Conservation (phyloP, 148 eudicot genomes). For the Rhododendron molle region DNA sequence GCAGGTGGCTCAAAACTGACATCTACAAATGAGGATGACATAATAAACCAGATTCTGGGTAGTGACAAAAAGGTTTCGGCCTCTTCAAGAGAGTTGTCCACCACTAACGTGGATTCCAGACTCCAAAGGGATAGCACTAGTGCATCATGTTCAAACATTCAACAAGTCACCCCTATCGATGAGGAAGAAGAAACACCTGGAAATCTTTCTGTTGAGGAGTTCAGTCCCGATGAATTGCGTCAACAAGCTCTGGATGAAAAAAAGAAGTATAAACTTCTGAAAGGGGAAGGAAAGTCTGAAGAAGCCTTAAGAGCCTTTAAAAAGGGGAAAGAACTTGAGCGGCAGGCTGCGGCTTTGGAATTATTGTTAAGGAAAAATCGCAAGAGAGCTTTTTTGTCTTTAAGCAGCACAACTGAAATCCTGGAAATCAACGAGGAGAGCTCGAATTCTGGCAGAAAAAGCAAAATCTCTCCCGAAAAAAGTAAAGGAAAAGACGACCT, state of each 20-base stretch:
- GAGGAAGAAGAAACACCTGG: slow-evolving; percentile 37
- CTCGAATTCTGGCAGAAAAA: slow-evolving; percentile 22
- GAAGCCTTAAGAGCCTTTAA: slow-evolving; percentile 89
- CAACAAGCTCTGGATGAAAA: slow-evolving; percentile 81
- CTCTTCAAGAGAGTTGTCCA: slow-evolving; percentile 13
- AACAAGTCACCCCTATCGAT: slow-evolving; percentile 19
- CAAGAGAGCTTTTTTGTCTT: slow-evolving; percentile 53
- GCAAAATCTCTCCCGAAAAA: slow-evolving; percentile 24
- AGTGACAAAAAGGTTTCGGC: slow-evolving; percentile 41
- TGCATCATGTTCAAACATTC: slow-evolving; percentile 36
- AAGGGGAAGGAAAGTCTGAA: slow-evolving; percentile 77
- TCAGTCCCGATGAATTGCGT: slow-evolving; percentile 78
- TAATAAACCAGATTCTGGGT: slow-evolving; percentile 51
- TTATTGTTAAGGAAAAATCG: slow-evolving; percentile 63
- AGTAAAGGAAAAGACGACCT: slow-evolving; percentile 71
- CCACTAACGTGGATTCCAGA: slow-evolving; percentile 2
- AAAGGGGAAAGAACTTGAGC: slow-evolving; percentile 82
- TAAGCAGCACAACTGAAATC: slow-evolving; percentile 34
- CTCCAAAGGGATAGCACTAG: slow-evolving; percentile 13
- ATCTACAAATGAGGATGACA: slow-evolving; percentile 57
- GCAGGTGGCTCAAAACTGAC: slow-evolving; percentile 61
- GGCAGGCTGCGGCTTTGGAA: slow-evolving; percentile 82
- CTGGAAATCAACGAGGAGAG: slow-evolving; percentile 29
- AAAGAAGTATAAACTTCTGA: slow-evolving; percentile 58
- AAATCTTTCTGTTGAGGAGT: slow-evolving; percentile 29